A percentile compares a stretch with the other conserved stretches of the same genome.
Conservation (phyloP, 2,329 filamentous ascomycete species). For the Fusarium brevicatenulatum region DNA sequence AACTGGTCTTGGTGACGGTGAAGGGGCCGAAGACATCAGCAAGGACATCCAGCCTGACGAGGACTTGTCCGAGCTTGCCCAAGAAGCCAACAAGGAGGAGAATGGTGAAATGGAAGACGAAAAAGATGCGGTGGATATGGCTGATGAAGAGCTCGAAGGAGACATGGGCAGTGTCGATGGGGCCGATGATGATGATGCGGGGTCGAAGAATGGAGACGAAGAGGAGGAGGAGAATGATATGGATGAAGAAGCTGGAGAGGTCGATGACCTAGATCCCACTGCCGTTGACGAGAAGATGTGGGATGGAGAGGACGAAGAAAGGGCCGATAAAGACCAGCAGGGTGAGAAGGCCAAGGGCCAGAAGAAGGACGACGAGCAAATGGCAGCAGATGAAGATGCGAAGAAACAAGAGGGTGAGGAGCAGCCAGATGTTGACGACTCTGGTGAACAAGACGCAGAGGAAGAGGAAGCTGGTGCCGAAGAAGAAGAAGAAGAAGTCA, state of each 20-base stretch:
- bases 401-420: conserved; percentile 57
- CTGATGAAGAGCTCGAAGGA: conserved; percentile 90
- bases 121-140: conserved; percentile 90
- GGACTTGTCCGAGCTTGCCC: conserved; percentile 89
- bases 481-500: conserved; percentile 66
- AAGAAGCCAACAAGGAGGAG: conserved; percentile 78
- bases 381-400: conserved; percentile 67
- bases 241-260: conserved; percentile 89
- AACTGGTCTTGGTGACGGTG: conserved; percentile 92
- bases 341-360: conserved; percentile 77
- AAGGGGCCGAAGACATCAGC: conserved; percentile 96
- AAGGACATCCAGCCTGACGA: conserved; percentile 96
- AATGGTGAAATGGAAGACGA: conserved; percentile 78
- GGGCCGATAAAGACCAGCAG: conserved; percentile 84
- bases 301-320: conserved; percentile 85
- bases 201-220: conserved; percentile 70
- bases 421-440: conserved; percentile 57
- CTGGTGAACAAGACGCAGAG: conserved; percentile 55
- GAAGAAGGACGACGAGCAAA: conserved; percentile 71
- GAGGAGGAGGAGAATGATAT: conserved; percentile 77
- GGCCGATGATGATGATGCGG: conserved; percentile 68
- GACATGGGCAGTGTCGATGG: conserved; percentile 75
- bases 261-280: conserved; percentile 88
- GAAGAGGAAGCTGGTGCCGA: conserved; percentile 73
- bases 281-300: conserved; percentile 99